Evolutionary conservation across 2,329 filamentous ascomycete species (phyloP).

Genomic region (Fusarium buxicola): DNA sequence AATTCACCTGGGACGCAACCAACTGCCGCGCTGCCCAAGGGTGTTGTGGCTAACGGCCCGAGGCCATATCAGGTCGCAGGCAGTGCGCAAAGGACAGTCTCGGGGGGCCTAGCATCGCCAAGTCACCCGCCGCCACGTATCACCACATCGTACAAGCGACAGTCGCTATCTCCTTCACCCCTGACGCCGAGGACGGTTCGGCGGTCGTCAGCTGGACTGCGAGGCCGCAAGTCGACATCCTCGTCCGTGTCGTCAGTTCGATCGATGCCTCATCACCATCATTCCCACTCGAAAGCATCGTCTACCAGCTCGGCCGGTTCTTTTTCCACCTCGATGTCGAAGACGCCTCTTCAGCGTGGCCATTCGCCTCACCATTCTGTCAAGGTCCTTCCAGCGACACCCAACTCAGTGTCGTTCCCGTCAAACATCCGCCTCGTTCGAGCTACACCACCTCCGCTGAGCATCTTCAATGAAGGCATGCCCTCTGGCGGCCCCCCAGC

Average conservation of each 20-base stretch:
- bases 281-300: slow-evolving; percentile 92
- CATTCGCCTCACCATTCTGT: slow-evolving; percentile 89
- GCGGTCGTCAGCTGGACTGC: slow-evolving; percentile 82
- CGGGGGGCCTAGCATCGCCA: slow-evolving; percentile 45
- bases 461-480: slow-evolving; percentile 69
- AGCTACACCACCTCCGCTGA: slow-evolving; percentile 62
- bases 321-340: slow-evolving; percentile 76
- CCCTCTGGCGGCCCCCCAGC: slow-evolving; percentile 55
- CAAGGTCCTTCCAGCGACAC: slow-evolving; percentile 94
- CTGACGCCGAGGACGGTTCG: slow-evolving; percentile 89
- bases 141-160: slow-evolving; percentile 69
- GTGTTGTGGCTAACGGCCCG: slow-evolving; percentile 64
- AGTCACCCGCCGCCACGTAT: slow-evolving; percentile 48
- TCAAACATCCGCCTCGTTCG: slow-evolving; percentile 87
- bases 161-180: slow-evolving; percentile 87
- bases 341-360: slow-evolving; percentile 70
- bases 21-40: slow-evolving; percentile 61
- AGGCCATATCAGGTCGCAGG: slow-evolving; percentile 43
- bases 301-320: slow-evolving; percentile 88
- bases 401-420: slow-evolving; percentile 79
- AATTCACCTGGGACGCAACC: slow-evolving; percentile 50
- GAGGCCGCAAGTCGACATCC: slow-evolving; percentile 94
- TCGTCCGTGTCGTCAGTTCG: slow-evolving; percentile 94
- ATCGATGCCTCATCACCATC: slow-evolving; percentile 87
- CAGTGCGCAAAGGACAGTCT: slow-evolving; percentile 38